Evolutionary conservation across 2,329 filamentous ascomycete genomes (phyloP), one percentile per base, ranked within the genome.

Genomic region (Claviceps cyperi): DNA sequence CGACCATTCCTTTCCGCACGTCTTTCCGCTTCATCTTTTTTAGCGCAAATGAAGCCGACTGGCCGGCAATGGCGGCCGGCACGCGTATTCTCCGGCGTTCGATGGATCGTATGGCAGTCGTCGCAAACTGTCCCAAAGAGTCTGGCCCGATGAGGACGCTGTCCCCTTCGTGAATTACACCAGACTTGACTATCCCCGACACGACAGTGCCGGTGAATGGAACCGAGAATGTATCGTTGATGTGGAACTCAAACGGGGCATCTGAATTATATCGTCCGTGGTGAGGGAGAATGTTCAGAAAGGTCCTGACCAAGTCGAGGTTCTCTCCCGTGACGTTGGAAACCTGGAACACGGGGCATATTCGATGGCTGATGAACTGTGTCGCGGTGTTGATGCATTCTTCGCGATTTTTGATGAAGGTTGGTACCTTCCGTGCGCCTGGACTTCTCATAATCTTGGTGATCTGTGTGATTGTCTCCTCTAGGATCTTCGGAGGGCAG

Each of bases 161-260:
- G 61, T 98, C 92, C n/a, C 91, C 91, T 1, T 86, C 79, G 62
- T 97, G 92, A 15, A 95, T 78, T 1, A 94, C 82, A 1, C 91
- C 85, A 1, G 83, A 80, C 60, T 94, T 94, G 54, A 97, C 83
- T 36, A 98, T 90, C 0, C 92, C 92, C 37, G 87, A 92, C 1
- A 98, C 90, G 0, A 98, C 92, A 0, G 92, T 98, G 13, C 92
- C 92, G 1, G 94, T 89, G 65, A 95, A 95, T 2, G 92, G 92
- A 4, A 98, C 92, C 0, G 90, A 96, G 74, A 97, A 98, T 0
- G 88, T 97, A 64, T 98, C 92, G 62, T 97, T 98, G 56, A 98
- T 78, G 53, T 94, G 83, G 58, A 97, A 96, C 63, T 97, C 92
- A 56, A 97, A 94, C 0, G 90, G 83, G 0, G 86, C 88, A 45